Evolutionary conservation across 2,329 filamentous ascomycete species (phyloP).

Genomic region (Colletotrichum filicis): DNA sequence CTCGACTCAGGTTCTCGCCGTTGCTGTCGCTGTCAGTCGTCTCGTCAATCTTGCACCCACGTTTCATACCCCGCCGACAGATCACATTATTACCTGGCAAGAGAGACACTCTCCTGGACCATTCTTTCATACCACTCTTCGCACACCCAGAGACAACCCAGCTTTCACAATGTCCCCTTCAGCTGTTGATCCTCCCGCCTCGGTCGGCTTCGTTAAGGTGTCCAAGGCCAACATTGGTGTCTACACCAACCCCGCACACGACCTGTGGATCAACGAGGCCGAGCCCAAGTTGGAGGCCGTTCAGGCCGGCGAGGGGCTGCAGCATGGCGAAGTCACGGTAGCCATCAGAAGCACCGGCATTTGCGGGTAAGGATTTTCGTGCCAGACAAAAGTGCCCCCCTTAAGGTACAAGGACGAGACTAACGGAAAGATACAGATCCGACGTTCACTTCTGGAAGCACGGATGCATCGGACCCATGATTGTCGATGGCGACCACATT

Average conservation of each 20-base stretch:
- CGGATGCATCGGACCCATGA: constrained; percentile 95
- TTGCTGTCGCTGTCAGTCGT: constrained; percentile 1
- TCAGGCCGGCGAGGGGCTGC: constrained; percentile 73
- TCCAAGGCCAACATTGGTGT: constrained; percentile 93
- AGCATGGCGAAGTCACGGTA: constrained; percentile 86
- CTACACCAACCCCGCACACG: constrained; percentile 92
- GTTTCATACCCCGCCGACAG: constrained; percentile 11
- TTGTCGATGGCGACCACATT: constrained; percentile 88
- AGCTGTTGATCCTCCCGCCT: constrained; percentile 42
- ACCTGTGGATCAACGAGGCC: constrained; percentile 87
- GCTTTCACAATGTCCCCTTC: constrained; percentile 47
- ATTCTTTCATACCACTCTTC: neutral
- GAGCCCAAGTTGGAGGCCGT: constrained; percentile 81
- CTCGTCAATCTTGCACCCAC: constrained; percentile 10
- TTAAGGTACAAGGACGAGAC: constrained; percentile 23
- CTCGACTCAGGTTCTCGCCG: neutral
- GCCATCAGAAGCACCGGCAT: constrained; percentile 95
- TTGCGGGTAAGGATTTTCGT: constrained; percentile 74
- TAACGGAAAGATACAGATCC: constrained; percentile 66
- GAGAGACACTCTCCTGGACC: neutral
- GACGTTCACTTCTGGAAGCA: constrained; percentile 98
- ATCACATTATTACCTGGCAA: constrained; percentile 3
- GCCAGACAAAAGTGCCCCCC: neutral
- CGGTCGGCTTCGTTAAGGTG: constrained; percentile 49
- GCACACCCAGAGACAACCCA: constrained; percentile 5